Conservation (phyloP, 257 asterid genomes). For the Solanum etuberosum region DNA sequence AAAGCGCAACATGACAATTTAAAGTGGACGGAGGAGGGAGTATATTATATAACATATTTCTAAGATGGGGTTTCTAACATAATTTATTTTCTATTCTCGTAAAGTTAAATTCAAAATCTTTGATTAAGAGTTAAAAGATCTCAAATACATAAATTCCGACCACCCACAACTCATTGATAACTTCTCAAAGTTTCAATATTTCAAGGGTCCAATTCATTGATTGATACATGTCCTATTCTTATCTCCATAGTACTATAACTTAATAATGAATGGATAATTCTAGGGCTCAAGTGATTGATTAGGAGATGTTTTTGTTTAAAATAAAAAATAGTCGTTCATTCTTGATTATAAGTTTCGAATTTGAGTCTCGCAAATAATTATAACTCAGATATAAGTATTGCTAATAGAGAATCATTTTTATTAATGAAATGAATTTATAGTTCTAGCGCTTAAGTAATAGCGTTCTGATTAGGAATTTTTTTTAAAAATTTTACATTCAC, state of each 20-base stretch:
- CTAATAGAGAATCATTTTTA: background rate
- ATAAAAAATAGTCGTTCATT: too few relatives aligned
- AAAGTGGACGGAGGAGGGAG: too few relatives aligned
- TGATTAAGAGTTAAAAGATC: background rate
- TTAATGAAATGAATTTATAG: background rate
- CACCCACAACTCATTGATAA: background rate
- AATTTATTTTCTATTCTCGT: background rate
- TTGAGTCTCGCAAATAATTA: too few relatives aligned
- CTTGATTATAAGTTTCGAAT: too few relatives aligned
- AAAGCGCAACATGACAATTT: too few relatives aligned
- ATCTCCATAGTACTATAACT: background rate
- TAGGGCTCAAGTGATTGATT: background rate
- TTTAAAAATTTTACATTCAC: background rate
- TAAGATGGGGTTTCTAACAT: fast-evolving
- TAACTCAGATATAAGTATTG: too few relatives aligned
- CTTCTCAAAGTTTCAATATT: background rate
- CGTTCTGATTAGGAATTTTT: background rate
- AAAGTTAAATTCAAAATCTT: background rate
- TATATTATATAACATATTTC: background rate
- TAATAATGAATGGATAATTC: background rate
- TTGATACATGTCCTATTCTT: background rate
- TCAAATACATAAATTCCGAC: background rate
- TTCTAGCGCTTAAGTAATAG: background rate
- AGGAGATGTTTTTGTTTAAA: background rate
- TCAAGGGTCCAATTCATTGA: background rate